phyloP scores from a whole-genome alignment of 2,329 filamentous ascomycete species.

The Ascochyta rabiei region DNA sequence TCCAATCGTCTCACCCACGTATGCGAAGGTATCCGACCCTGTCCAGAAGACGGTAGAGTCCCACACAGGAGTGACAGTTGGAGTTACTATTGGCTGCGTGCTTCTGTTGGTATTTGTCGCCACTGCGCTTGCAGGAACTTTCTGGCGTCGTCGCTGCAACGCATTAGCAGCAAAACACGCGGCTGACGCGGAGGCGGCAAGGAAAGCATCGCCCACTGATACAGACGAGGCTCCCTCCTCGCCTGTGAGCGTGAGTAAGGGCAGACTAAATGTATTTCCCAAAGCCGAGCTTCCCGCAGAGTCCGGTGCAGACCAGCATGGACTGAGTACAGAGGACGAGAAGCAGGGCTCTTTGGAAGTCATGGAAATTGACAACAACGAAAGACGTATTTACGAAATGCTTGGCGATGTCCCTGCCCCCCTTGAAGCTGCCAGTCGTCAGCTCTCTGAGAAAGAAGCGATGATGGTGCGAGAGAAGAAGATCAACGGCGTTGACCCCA shows the following conservation, averaged over 20 bases:
- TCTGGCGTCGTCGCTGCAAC: conserved; percentile 39
- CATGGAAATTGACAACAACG: conserved; percentile 45
- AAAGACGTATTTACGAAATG: conserved; percentile 55
- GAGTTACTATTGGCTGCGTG: conserved; percentile 51
- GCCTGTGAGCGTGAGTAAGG: conserved; percentile 30
- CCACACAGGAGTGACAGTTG: conserved; percentile 49
- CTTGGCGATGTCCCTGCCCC: conserved; percentile 62
- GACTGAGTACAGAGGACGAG: conserved; percentile 23
- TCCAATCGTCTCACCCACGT: conserved; percentile 42
- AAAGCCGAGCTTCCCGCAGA: conserved; percentile 53
- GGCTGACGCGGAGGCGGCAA: conserved; percentile 28
- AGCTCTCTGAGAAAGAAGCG: conserved; percentile 56
- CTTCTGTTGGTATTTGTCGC: conserved; percentile 44
- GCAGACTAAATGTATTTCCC: conserved; percentile 46
- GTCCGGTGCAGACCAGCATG: conserved; percentile 30
- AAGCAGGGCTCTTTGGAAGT: conserved; percentile 24
- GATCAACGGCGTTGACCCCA: conserved; percentile 54
- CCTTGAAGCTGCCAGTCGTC: conserved; percentile 56
- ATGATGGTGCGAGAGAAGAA: conserved; percentile 53
- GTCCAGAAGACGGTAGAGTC: conserved; percentile 14
- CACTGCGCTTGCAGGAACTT: conserved; percentile 41
- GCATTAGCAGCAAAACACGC: conserved; percentile 34
- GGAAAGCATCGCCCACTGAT: conserved; percentile 26
- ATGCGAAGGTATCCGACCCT: conserved; percentile 15
- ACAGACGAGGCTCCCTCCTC: conserved; percentile 33